Base-by-base conservation (phyloP, 352 stramenopile species). In the Phytophthora vignae region DNA sequence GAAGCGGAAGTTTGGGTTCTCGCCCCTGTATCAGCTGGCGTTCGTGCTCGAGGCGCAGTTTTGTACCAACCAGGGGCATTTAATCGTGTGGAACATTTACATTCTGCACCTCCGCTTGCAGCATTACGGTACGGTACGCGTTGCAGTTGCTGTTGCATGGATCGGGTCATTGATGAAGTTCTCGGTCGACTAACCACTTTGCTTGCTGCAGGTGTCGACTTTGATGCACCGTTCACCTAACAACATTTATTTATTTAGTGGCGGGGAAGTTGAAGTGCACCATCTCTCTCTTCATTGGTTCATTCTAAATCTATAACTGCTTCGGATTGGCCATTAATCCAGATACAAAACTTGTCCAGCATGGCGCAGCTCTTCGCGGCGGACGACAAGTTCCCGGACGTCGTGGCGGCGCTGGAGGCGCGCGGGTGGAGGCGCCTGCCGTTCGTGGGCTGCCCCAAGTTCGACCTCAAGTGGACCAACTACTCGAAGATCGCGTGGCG, bases 401-500 rank as follows among this genome's bases (percentile, higher is more conserved):
- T 84, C 7, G 70, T 77, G 21, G 60, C 38, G 25, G 55, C 11
- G 56, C 54, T 82, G 42, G 25, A 77, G 56, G 60, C 54, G 25
- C 60, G 64, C 8, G 72, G 67, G 12, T 92, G 86, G 85, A 71
- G 40, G 14, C 81, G 83, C n/a, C 84, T 89, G 31, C 73, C 80
- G 31, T 84, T 91, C 64, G 62, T 81, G 4, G 68, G 78, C 33
- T 92, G 90, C 64, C 87, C 87, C 1, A 81, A 77, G 56, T 87
- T 81, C 46, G 70, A 78, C 19, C 76, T 95, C 17, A 86, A 87
- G 54, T 93, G 83, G 81, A 78, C 77, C 61, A 93, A 93, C 76
- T 95, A 95, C 82, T 55, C 67, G 29, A 84, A 81, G 61, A 79
- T 95, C 63, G 53, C 69, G 67, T 95, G 87, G 87, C 8, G 38